Evolutionary conservation across 1,284 basidiomycete species (phyloP), one percentile per base, ranked within the genome.

Genomic region (Cutaneotrichosporon arboriforme): DNA sequence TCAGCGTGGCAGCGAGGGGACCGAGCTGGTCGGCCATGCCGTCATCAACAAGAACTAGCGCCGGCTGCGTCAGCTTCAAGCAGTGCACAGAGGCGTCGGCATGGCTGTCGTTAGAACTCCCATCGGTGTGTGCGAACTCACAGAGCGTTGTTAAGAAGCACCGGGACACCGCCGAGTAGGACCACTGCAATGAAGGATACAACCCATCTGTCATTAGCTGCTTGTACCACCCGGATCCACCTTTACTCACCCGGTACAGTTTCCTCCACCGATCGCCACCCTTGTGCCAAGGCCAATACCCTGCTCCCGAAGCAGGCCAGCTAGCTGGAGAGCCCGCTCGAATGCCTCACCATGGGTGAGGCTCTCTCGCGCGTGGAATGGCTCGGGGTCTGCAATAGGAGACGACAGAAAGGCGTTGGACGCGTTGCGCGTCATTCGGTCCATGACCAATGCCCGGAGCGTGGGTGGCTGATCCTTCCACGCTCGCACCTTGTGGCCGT

Each of bases 191-290:
- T 51, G 48, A 67, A 72, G 2, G 62, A 44, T 0, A 70, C 57
- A 5, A 71, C 57, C 67, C 69, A 72, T 17, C 69, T 57, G 45
- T 21, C 14, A 41, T 43, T 63, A 45, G 31, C 42, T 31, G 15
- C 9, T 7, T 21, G 12, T 13, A 12, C 65, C 22, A 17, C 17
- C 23, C 26, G 4, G 8, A 5, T 7, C 12, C 9, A 8, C 26
- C 9, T 60, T 45, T 10, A 73, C 69, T 26, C 18, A 37, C 46
- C 35, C 23, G 4, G 67, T 60, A 37, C 58, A 62, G 58, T 73
- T 73, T 4, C 52, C 50, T 10, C 71, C 71, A 1, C 67, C 68
- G 22, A 73, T 64, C 13, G 65, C 70, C 4, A 73, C 58, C 22
- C 58, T 54, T 35, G 60, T 60, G 1, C 69, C 69, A 2, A 60